Evolutionary conservation across 1,139 yeast genomes (phyloP), one percentile per base, ranked within the genome.

Genomic region (Yamadazyma conglobata): DNA sequence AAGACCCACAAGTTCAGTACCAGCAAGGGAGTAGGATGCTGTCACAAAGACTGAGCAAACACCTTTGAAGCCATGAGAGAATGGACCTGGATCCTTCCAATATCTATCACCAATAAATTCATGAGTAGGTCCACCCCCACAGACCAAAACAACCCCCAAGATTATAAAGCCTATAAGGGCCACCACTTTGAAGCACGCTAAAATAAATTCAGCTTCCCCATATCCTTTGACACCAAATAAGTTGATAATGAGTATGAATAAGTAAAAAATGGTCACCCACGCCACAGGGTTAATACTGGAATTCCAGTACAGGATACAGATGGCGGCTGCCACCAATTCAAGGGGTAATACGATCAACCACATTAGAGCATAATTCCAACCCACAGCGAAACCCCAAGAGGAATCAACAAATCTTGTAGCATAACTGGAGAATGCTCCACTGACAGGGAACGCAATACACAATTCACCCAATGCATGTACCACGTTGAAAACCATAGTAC

Each of bases 381-480:
- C 83, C 42, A 79, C 75, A 19, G 86, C 76, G 50, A 82, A 81
- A 7, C 93, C 93, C 77, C 88, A 77, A 6, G 87, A 79, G 3
- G 77, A 70, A 46, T 84, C 93, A 24, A 86, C 63, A 43, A 84
- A 79, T 35, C 81, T 67, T 4, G 85, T 64, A 20, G 86, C 75
- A 54, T 79, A 84, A 34, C 82, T 75, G 25, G 82, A 71, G 57
- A 83, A 85, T 2, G 89, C 86, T 46, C 95, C 95, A 33, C 83
- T 67, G 26, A 85, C 78, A 5, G 93, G 89, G 56, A 79, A 84
- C 10, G 79, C 70, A 23, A 83, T 85, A 27, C 93, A 87, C 52
- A 86, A 54, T 56, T 87, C 96, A 42, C 95, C 93, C 34, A 87
- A 75, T n/a, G 91, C 79, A 52, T 84, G 89, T 47, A 85, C 80